Evolutionary conservation across 2,329 filamentous ascomycete species (phyloP), one percentile per base, ranked within the genome.

Genomic region (Eutypa lata): DNA sequence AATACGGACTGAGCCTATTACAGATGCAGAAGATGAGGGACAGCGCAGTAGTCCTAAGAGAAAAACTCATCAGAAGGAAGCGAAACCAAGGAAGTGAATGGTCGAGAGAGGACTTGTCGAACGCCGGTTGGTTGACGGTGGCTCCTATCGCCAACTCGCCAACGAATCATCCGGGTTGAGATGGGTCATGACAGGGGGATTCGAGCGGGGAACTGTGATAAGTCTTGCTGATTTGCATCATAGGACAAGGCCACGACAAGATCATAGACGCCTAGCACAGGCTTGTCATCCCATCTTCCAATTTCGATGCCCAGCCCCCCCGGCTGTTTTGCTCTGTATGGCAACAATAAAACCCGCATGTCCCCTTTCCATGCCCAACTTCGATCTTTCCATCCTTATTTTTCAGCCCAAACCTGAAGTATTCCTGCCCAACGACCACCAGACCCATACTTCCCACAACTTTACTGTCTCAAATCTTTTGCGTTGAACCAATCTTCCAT

Each of bases 271-370:
- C 35, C 35, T 14, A 38, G 35, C 7, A 38, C 42, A 26, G 13
- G 42, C 42, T 45, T 60, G 61, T 57, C 61, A 55, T 56, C 60
- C 57, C 55, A 52, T 59, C 47, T 40, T 22, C 37, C 50, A 42
- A 37, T 44, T 26, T 47, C 55, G 54, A 54, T 53, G 62, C 65
- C 61, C 65, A 65, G 62, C 65, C 60, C 65, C 65, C 62, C 63
- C 52, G 56, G 50, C 60, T 55, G 52, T 58, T 52, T 55, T 37
- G n/a, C 51, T 53, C 46, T 53, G 57, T 60, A 59, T 62, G 55
- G 58, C 65, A 65, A 69, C 59, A 69, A 71, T 80, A 80, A 80
- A 80, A 78, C 71, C 75, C 73, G 72, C 71, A 69, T 65, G 67
- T 70, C 72, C 75, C 76, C 74, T 72, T 65, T 66, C 62, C 62